Conservation (phyloP, 169 alveolate species). For the Babesia gibsoni region DNA sequence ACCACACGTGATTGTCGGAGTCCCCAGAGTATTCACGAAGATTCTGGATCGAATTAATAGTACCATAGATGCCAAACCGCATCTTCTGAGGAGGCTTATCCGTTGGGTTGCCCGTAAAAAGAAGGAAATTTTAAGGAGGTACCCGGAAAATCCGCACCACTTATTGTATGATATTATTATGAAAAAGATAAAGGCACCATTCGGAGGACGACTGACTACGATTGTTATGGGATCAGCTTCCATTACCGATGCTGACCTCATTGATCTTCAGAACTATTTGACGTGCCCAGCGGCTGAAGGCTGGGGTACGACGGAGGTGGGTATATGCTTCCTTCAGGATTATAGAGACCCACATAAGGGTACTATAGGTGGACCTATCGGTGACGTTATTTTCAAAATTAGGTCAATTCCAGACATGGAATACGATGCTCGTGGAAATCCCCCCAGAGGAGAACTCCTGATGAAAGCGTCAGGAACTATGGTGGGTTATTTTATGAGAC, state of each 20-base stretch:
- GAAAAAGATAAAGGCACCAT: slow-evolving; percentile 62
- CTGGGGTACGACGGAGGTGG: slow-evolving; percentile 79
- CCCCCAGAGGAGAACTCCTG: slow-evolving; percentile 74
- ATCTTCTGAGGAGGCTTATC: slow-evolving; percentile 6
- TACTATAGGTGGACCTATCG: slow-evolving; percentile 74
- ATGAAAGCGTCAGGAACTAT: slow-evolving; percentile 83
- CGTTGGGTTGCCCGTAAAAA: slow-evolving; percentile 16
- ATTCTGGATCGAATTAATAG: slow-evolving; percentile 52
- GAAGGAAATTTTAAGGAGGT: neutral
- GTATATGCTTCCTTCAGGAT: slow-evolving; percentile 68
- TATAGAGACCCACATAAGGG: slow-evolving; percentile 68
- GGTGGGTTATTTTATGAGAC: slow-evolving; percentile 85
- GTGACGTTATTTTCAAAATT: slow-evolving; percentile 64
- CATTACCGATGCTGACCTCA: slow-evolving; percentile 62
- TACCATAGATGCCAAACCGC: slow-evolving; percentile 39
- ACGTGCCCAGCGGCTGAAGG: slow-evolving; percentile 73
- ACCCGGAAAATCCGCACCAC: slow-evolving; percentile 28
- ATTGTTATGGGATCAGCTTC: slow-evolving; percentile 76
- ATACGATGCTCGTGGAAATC: slow-evolving; percentile 70
- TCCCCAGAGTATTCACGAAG: slow-evolving; percentile 77
- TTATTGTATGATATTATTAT: slow-evolving; percentile 61
- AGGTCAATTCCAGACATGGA: slow-evolving; percentile 64
- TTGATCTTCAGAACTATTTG: slow-evolving; percentile 66
- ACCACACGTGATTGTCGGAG: slow-evolving; percentile 69
- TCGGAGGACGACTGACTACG: slow-evolving; percentile 70